Conservation (phyloP, 2,329 filamentous ascomycete species). For the Hortaea sp. region DNA sequence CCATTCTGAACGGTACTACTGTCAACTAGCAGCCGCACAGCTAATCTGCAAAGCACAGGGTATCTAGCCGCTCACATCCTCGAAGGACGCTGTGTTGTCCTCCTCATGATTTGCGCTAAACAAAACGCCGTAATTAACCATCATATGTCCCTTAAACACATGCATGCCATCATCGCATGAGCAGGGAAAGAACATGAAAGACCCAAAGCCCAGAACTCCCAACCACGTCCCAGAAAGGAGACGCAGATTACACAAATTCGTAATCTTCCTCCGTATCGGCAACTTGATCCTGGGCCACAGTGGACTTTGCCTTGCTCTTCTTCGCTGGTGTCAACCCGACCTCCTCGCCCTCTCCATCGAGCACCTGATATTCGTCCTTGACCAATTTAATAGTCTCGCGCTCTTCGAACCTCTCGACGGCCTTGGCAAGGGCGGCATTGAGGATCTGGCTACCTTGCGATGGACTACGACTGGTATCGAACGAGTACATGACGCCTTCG, state of each 20-base stretch:
- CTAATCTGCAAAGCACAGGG: conserved; percentile 4
- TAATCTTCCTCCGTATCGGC: conserved; percentile 25
- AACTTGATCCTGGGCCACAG: conserved; percentile 15
- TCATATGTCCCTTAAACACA: too few species aligned
- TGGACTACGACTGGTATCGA: conserved; percentile 41
- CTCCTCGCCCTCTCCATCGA: conserved; percentile 29
- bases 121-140: too few species aligned
- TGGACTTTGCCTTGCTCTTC: conserved; percentile 25
- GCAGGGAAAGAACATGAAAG: background rate
- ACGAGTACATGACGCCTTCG: conserved; percentile 44
- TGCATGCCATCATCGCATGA: too few species aligned
- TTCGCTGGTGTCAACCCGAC: conserved; percentile 22
- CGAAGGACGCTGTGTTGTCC: conserved; percentile 14
- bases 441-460: conserved; percentile 48
- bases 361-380: conserved; percentile 50
- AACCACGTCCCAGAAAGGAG: background rate
- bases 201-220: background rate
- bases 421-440: conserved; percentile 45
- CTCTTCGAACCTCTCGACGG: conserved; percentile 50
- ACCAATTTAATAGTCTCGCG: conserved; percentile 51
- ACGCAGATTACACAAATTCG: conserved; percentile 22
- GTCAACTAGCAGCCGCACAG: background rate
- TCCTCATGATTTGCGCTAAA: conserved; percentile 15
- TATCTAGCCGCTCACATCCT: conserved; percentile 18
- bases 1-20: background rate